These are phyloP conservation scores for Backusella psychrophila DNA, from an alignment of 192 early-diverging fungal genomes.

Conservation along the genomic window DNA sequence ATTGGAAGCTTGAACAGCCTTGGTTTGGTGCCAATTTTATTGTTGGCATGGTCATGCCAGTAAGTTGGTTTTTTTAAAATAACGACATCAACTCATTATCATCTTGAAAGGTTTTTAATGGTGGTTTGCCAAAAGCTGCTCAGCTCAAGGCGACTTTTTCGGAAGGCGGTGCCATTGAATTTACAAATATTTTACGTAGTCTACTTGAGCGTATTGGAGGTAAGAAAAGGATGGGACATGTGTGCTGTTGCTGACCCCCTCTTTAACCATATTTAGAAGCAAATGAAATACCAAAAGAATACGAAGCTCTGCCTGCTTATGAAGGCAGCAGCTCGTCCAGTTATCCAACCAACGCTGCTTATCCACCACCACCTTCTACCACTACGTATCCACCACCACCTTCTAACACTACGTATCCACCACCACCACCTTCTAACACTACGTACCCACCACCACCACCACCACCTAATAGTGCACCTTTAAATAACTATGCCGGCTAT, in stretches of 20 bases:
- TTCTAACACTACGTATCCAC: background rate
- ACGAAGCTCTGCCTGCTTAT: constrained; percentile 37
- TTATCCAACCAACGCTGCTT: background rate
- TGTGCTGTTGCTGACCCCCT: background rate
- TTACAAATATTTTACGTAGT: constrained; percentile 30
- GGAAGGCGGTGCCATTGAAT: constrained; percentile 59
- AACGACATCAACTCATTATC: too few species aligned
- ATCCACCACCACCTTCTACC: background rate
- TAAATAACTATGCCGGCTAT: background rate
- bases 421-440: too few species aligned
- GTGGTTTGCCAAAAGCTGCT: constrained; percentile 42
- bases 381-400: background rate
- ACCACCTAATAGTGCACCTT: background rate
- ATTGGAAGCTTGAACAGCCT: constrained; percentile 48
- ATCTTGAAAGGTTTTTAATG: constrained; percentile 18
- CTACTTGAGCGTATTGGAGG: constrained; percentile 36
- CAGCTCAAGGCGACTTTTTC: constrained; percentile 48
- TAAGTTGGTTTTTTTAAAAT: constrained; percentile 12
- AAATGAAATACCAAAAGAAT: constrained; percentile 29
- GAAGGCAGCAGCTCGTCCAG: background rate
- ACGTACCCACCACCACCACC: background rate
- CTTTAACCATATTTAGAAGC: constrained; percentile 14
- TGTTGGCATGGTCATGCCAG: constrained; percentile 38
- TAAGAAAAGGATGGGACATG: constrained; percentile 6
- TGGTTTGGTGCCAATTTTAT: constrained; percentile 58